Evolutionary conservation across 2,329 filamentous ascomycete genomes (phyloP), one percentile per base, ranked within the genome.

Genomic region (Talaromyces amestolkiae): DNA sequence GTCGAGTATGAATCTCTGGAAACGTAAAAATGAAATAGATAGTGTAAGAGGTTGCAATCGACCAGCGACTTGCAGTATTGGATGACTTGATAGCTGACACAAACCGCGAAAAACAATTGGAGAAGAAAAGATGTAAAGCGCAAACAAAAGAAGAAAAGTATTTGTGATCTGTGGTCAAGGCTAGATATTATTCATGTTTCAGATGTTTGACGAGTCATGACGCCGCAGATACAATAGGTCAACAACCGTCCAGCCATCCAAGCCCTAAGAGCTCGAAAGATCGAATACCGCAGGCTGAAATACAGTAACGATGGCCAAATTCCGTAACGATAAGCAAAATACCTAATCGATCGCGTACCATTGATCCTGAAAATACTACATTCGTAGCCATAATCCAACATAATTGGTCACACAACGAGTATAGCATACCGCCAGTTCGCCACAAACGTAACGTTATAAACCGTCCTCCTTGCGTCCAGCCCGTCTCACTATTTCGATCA

Each of bases 41-140:
- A 31, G 17, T 45, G 39, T 41, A 13, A 24, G 19, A 56, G n/a
- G 35, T n/a, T 63, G 47, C 49, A 56, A 63, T 63, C 61, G 49
- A 33, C 61, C 49, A 54, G 61, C 61, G 61, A 63, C 27, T 56
- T 63, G 47, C 37, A 19, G 31, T 17, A 43, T 45, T 10, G 37
- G 27, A 9, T 39, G 39, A 41, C 15, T n/a, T 31, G 10, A 13
- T 45, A 22, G 19, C 56, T 11, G 56, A 22, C 27, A 19, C 17
- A 2, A 4, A 17, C 13, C 6, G 5, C 31, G 24, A 19, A 31
- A 59, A 39, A 31, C n/a, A n/a, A 41, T 31, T 33, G 13, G 27
- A 43, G 35, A 43, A 31, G 8, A 59, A 31, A 8, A 33, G 19
- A 24, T 15, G 22, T 11, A 15, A 10, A 13, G 33, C 9, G 11